Base-by-base conservation (phyloP, 345 rosid species). In the Citrus unshiu region DNA sequence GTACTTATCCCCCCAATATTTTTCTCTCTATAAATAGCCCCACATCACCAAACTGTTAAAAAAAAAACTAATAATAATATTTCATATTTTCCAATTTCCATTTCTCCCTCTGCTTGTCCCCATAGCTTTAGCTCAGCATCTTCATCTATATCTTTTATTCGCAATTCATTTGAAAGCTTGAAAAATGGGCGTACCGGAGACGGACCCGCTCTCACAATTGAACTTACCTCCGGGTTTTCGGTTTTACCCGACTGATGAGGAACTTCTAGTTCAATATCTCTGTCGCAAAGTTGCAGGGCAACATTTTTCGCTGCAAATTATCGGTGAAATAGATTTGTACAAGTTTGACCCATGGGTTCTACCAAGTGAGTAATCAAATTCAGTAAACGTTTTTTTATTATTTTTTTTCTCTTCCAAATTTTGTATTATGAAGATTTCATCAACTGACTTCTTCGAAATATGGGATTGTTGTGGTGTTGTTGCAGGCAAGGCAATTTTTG, bases 161-260 rank as follows among this genome's bases (percentile, higher is more conserved):
- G 21, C 79, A 73, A 34, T 12, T 24, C 35, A 56, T 46, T 25
- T 27, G 73, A 46, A 3, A 24, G 5, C 19, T n/a, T n/a, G 14
- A 13, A 64, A 40, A 81, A 93, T 95, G 99, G 97, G 93, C 24
- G 73, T 93, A 1, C 88, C 79, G 62, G 91, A 88, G 80, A 87
- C 79, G 6, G 95, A 95, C 81, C 91, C 97, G 60, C 87, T 95
- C 27, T 75, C 96, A 78, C 95, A 92, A 51, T 79, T 94, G 75
- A 93, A 93, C 79, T 86, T 95, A 80, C 99, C 99, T 10, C 99
- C 99, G 72, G 99, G 99, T 69, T 93, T 95, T 37, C 91, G 99
- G 73, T 95, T 95, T 82, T 90, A 86, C 87, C 99, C 99, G 81
- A 93, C 98, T 0, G 99, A 96, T 70, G 99, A 93, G 84, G 99